A percentile compares a stretch with the other conserved stretches of the same genome.
Conservation (phyloP, 192 early-diverging fungal genomes). For the Martensiomyces pterosporus region DNA sequence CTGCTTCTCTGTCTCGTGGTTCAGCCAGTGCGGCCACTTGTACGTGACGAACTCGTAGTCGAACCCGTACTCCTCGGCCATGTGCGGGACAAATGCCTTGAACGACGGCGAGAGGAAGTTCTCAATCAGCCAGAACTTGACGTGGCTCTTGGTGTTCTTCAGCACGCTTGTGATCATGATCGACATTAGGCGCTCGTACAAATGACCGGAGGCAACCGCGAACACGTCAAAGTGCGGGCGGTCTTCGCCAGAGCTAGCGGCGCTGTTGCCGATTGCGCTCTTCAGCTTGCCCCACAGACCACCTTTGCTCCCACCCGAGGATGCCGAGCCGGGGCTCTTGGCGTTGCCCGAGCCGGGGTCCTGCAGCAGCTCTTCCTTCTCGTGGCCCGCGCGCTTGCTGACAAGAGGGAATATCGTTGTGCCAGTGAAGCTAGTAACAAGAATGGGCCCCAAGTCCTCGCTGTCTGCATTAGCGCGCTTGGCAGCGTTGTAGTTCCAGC, state of each 20-base stretch:
- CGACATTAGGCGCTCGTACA: constrained; percentile 95
- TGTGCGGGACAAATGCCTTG: constrained; percentile 86
- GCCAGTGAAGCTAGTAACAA: constrained; percentile 79
- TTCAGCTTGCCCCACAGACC: constrained; percentile 42
- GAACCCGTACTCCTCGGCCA: constrained; percentile 83
- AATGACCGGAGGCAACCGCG: constrained; percentile 95
- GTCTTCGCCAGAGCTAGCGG: constrained; percentile 1
- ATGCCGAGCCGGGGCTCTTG: not conserved
- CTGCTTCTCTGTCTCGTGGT: constrained; percentile 90
- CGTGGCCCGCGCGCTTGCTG: constrained; percentile 75
- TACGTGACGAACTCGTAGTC: constrained; percentile 96
- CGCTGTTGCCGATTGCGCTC: constrained; percentile 12
- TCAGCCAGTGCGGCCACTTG: constrained; percentile 98
- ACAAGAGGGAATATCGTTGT: constrained; percentile 76
- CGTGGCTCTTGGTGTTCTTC: constrained; percentile 78
- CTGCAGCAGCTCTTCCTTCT: constrained; percentile 67
- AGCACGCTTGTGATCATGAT: constrained; percentile 97
- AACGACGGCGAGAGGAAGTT: constrained; percentile 97
- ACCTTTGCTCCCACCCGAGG: constrained; percentile 2
- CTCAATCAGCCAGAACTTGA: constrained; percentile 99
- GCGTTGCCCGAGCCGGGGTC: constrained; percentile 20
- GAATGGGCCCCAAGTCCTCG: constrained; percentile 44
- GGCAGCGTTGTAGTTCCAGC: constrained; percentile 38
- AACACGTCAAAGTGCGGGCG: constrained; percentile 85
- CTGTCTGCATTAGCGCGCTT: constrained; percentile 10